Conservation (phyloP, 805 yeast species). For the Metschnikowia baotianmanensis region DNA sequence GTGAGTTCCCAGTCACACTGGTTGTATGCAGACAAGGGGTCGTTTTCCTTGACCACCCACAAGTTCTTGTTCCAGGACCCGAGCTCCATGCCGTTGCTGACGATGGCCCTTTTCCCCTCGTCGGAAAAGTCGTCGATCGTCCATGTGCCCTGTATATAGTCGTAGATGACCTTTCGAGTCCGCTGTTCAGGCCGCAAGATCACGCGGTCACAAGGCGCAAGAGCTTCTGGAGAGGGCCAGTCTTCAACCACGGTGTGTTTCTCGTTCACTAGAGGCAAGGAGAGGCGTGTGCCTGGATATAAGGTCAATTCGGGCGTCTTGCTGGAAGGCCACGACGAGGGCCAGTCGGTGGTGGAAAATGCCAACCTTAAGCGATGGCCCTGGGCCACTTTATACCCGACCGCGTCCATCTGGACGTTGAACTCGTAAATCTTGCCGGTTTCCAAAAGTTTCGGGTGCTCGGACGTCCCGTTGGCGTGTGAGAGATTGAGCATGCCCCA, state of each 20-base stretch:
- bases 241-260: neutral
- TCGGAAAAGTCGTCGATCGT: conserved; percentile 8
- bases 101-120: conserved; percentile 2
- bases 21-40: conserved; percentile 6
- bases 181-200: conserved; percentile 4
- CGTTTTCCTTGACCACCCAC: conserved; percentile 5
- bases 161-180: conserved; percentile 3
- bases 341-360: conserved; percentile 47
- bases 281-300: conserved; percentile 1
- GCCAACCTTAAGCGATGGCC: conserved; percentile 42
- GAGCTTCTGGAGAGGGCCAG: conserved; percentile 5
- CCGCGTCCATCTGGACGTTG: conserved; percentile 35
- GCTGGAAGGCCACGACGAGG: conserved; percentile 46
- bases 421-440: conserved; percentile 33
- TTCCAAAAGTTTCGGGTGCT: conserved; percentile 35
- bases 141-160: conserved; percentile 3
- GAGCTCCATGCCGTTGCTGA: conserved; percentile 2
- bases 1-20: conserved; percentile 9
- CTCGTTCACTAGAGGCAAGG: conserved; percentile 1
- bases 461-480: conserved; percentile 39
- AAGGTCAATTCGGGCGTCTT: conserved; percentile 20
- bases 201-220: conserved; percentile 5
- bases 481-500: conserved; percentile 47
- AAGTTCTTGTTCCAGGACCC: conserved; percentile 9
- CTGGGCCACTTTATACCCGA: conserved; percentile 33